Evolutionary conservation across 2,329 filamentous ascomycete genomes (phyloP), one percentile per base, ranked within the genome.

Genomic region (Fusarium tricinctum): DNA sequence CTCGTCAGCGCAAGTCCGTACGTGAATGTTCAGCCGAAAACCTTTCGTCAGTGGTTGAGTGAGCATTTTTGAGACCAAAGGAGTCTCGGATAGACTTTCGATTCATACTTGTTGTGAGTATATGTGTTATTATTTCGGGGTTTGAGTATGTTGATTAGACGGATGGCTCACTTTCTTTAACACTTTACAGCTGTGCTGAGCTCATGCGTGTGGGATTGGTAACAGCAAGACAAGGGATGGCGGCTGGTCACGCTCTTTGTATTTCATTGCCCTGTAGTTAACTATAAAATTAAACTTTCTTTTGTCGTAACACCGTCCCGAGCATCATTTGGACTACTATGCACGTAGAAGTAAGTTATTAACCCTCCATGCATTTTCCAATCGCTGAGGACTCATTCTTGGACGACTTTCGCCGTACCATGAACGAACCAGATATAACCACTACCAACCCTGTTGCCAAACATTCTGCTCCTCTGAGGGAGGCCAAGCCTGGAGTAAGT

Each of bases 31-130:
- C 80, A 80, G 45, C 85, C 88, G 1, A 78, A 82, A 58, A 78
- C 73, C 3, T 88, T 91, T 70, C 79, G 80, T 58, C 78, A 83
- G 43, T 91, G 88, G 88, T 74, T 91, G 26, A 62, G 47, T 42
- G 50, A 47, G 4, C 49, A 69, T 6, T 48, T 63, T 32, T 39
- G 23, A 22, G 38, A 20, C 13, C 46, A 39, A 46, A 45, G 5
- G 19, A 4, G 4, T 33, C 14, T 20, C 26, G 4, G 15, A 32
- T 43, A 8, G 30, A 12, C 14, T 19, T 20, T 40, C 12, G 6
- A 20, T 39, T 14, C 15, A 8, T 15, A 22, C 32, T 14, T 26
- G 15, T 17, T 13, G 14, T 15, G 12, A 20, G 8, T 20, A 19
- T 4, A 20, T 45, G 20, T 33, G 35, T 19, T 46, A 32, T n/a